Evolutionary conservation across 1,284 basidiomycete species (phyloP).

Genomic region (Cutaneotrichosporon arboriforme): DNA sequence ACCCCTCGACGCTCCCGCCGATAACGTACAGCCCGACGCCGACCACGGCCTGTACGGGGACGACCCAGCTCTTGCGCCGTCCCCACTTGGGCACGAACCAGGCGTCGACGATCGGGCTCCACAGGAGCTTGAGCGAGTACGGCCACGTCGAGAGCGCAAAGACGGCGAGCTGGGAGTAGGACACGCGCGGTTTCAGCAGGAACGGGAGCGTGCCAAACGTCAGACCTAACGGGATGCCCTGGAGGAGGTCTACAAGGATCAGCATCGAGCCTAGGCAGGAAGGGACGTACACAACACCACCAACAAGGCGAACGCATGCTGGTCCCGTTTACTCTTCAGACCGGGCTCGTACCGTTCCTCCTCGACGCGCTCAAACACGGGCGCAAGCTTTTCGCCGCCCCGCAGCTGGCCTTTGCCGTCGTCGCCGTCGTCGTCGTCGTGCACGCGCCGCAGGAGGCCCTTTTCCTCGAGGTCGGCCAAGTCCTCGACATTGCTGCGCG

Average conservation of each 20-base stretch:
- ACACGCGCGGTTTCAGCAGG: conserved; percentile 86
- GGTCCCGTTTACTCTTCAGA: conserved; percentile 54
- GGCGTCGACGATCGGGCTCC: conserved; percentile 97
- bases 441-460: conserved; percentile 26
- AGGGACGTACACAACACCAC: conserved; percentile 70
- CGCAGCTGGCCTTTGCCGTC: background rate
- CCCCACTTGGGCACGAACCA: conserved; percentile 68
- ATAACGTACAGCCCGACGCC: conserved; percentile 85
- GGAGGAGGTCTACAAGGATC: conserved; percentile 51
- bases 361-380: conserved; percentile 24
- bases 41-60: conserved; percentile 90
- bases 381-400: background rate
- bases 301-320: conserved; percentile 76
- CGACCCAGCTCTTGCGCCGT: conserved; percentile 95
- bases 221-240: conserved; percentile 85
- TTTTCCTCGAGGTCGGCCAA: conserved; percentile 38
- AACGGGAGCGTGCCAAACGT: conserved; percentile 84
- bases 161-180: conserved; percentile 92
- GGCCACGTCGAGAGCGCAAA: conserved; percentile 94
- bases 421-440: background rate
- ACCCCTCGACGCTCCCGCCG: conserved; percentile 68
- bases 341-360: conserved; percentile 25
- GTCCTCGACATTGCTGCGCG: conserved; percentile 36
- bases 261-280: too few species aligned
- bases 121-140: conserved; percentile 93